These are phyloP conservation scores for Arctium minus DNA, from an alignment of 129 eudicot species.

Conservation along the genomic window DNA sequence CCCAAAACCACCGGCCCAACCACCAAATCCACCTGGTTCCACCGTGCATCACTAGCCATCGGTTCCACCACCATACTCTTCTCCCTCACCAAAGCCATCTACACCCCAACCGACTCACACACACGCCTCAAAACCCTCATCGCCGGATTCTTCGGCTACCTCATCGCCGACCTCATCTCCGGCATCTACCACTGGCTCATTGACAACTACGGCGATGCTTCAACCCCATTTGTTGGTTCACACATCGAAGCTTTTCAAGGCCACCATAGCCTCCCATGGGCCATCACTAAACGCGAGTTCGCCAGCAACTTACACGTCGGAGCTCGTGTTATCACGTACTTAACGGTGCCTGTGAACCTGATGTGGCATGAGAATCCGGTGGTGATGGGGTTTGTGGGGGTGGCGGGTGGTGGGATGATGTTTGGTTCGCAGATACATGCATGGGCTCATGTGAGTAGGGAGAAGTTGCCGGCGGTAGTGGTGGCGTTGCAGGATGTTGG, in stretches of 20 bases:
- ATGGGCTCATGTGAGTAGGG: constrained; percentile 62
- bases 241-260: constrained; percentile 69
- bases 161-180: constrained; percentile 64
- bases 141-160: constrained; percentile 51
- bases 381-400: constrained; percentile 42
- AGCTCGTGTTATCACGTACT: constrained; percentile 39
- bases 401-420: constrained; percentile 63
- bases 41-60: constrained; percentile 55
- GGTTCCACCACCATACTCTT: constrained; percentile 56
- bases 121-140: constrained; percentile 45
- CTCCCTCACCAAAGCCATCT: constrained; percentile 48
- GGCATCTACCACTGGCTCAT: constrained; percentile 79
- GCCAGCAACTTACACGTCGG: constrained; percentile 61
- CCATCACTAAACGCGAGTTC: constrained; percentile 54
- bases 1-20: constrained; percentile 29
- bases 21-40: constrained; percentile 58
- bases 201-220: constrained; percentile 62
- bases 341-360: constrained; percentile 26
- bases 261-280: constrained; percentile 66
- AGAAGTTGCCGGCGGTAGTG: constrained; percentile 58
- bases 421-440: constrained; percentile 69
- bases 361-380: constrained; percentile 27
- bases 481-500: constrained; percentile 68
- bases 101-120: constrained; percentile 25
- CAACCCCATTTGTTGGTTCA: constrained; percentile 60